Evolutionary conservation across 352 stramenopile species (phyloP), one percentile per base, ranked within the genome.

Genomic region (Phytophthora citricola): DNA sequence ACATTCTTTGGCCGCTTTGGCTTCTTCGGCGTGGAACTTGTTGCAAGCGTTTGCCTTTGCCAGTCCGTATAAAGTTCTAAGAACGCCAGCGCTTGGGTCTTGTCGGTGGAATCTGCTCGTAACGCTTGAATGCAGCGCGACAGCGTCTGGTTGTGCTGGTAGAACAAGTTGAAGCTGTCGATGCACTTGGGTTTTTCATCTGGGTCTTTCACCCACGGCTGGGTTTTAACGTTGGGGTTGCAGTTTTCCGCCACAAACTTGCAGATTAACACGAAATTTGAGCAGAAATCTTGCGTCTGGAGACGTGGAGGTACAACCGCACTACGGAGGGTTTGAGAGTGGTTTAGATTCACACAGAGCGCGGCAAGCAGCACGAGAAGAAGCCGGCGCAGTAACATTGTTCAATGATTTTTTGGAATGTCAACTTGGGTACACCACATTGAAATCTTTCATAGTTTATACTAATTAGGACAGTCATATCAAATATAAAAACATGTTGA

Each of bases 81-180:
- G 49, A 88, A 91, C n/a, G 17, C 24, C 20, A 57, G 12, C 1
- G 63, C 69, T 63, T 55, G 58, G 51, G 38, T n/a, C 31, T 66
- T 60, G 11, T 57, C 48, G 10, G 14, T 48, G 22, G 58, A 68
- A n/a, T 57, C 26, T 7, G 41, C 38, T 5, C 54, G 31, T 44
- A 66, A 36, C 14, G 59, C 32, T 7, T 63, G 44, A 31, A 81
- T 71, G 55, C 82, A 91, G 2, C 41, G 38, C 8, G 79, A 69
- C 11, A 91, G 65, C 20, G 78, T 75, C 24, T 46, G 31, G 46
- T 59, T 76, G 43, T 81, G 65, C 49, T 72, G 69, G 48, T 78
- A 76, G 57, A 83, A 89, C 26, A 85, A 72, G 67, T 78, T 44
- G 45, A 91, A 89, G 47, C 71, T 83, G 63, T 79, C 73, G 41